phyloP scores from a whole-genome alignment of 805 yeast species.

The Metschnikowia similis region DNA sequence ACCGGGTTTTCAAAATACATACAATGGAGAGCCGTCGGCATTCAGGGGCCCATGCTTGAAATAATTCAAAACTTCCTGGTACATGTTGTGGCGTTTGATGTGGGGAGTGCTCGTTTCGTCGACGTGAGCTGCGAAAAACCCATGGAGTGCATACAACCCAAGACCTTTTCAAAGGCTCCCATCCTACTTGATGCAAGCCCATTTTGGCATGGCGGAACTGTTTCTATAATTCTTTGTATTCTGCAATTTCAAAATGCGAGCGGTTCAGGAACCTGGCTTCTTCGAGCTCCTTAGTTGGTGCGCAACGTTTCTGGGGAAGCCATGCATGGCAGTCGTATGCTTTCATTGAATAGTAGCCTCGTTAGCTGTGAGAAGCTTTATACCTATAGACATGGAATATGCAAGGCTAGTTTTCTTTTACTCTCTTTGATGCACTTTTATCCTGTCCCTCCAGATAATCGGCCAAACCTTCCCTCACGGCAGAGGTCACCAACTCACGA shows the following conservation, averaged over 20 bases:
- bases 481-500: constrained; percentile 60
- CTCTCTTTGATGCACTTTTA: constrained; percentile 33
- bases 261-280: too few relatives aligned
- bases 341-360: too few relatives aligned
- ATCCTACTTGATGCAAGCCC: neutral
- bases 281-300: too few relatives aligned
- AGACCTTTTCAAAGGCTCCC: neutral
- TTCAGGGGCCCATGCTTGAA: constrained; percentile 14
- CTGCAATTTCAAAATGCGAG: too few relatives aligned
- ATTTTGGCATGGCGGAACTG: neutral
- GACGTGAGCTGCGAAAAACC: constrained; percentile 5
- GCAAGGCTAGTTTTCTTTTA: neutral
- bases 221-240: neutral
- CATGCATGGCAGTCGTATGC: too few relatives aligned
- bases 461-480: constrained; percentile 55
- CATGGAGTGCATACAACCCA: neutral
- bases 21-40: constrained; percentile 19
- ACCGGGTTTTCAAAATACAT: constrained; percentile 4
- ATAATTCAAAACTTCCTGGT: constrained; percentile 12
- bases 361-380: too few relatives aligned
- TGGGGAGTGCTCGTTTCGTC: constrained; percentile 1
- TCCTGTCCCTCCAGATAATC: constrained; percentile 24
- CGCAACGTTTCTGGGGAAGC: too few relatives aligned
- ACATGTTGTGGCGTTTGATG: constrained; percentile 8
- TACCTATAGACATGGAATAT: neutral